These are phyloP conservation scores for Eucalyptus tenuipes DNA, from an alignment of 345 rosid species.

Conservation along the genomic window DNA sequence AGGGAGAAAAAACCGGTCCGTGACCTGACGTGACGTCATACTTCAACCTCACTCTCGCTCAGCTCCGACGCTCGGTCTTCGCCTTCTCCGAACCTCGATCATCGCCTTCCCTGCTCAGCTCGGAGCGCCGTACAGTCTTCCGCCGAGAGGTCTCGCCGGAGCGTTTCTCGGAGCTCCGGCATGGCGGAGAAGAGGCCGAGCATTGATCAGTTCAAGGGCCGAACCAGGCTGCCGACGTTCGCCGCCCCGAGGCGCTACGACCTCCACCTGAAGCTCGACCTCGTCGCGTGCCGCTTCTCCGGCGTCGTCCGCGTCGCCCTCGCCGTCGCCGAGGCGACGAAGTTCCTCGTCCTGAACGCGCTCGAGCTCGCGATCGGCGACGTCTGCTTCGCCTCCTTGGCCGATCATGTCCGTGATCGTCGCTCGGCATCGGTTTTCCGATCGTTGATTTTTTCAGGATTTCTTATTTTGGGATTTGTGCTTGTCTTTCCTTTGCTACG, in stretches of 20 bases:
- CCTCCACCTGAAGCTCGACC: constrained; percentile 12
- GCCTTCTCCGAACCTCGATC: not conserved
- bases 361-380: constrained; percentile 12
- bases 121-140: not conserved
- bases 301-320: constrained; percentile 6
- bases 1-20: not conserved
- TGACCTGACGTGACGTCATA: not conserved
- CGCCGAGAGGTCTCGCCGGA: not conserved
- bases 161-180: not conserved
- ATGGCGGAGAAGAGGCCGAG: not conserved
- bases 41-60: not conserved
- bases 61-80: not conserved
- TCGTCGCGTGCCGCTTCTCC: constrained; percentile 16
- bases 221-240: constrained; percentile 9
- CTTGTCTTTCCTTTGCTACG: not conserved
- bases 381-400: constrained; percentile 14
- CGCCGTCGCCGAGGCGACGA: constrained; percentile 9
- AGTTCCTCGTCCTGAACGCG: constrained; percentile 24
- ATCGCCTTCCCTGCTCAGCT: not conserved
- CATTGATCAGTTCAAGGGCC: constrained; percentile 15
- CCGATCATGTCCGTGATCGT: constrained; percentile 1
- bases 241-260: constrained; percentile 6
- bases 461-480: not conserved
- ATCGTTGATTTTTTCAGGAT: not conserved
- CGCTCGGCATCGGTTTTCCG: not conserved